Percentiles rank a stretch among this genome's conserved stretches.
phyloP scores from a whole-genome alignment of 257 asterid species.

The Mitragyna speciosa region DNA sequence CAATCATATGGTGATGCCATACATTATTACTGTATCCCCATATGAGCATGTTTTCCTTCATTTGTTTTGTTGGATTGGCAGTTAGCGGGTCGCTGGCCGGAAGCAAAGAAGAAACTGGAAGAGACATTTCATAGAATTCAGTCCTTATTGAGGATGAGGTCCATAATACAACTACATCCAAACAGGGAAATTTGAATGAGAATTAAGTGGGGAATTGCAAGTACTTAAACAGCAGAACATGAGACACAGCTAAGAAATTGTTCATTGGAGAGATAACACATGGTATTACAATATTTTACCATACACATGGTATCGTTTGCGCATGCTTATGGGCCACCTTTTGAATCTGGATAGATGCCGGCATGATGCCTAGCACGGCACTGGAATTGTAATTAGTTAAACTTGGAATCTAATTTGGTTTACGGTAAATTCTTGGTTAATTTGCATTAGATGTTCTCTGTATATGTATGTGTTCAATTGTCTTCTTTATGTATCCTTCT shows the following conservation, averaged over 20 bases:
- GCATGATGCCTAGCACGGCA: background rate
- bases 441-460: background rate
- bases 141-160: background rate
- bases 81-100: background rate
- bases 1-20: background rate
- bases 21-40: background rate
- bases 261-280: background rate
- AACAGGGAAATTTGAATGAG: background rate
- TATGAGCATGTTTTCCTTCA: background rate
- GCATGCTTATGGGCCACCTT: constrained; percentile 16
- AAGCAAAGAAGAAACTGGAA: background rate
- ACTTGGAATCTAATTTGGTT: background rate
- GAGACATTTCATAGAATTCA: background rate
- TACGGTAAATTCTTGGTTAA: background rate
- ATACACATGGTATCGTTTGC: constrained; percentile 14
- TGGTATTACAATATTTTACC: background rate
- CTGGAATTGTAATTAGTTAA: background rate
- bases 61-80: background rate
- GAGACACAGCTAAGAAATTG: background rate
- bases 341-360: background rate
- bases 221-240: constrained; percentile 1
- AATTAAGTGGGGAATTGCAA: background rate
- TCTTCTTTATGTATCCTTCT: no score
- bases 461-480: no score
- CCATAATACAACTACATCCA: background rate